These are phyloP conservation scores for Sporothrix brasiliensis DNA, from an alignment of 2,329 filamentous ascomycete species.

Conservation along the genomic window DNA sequence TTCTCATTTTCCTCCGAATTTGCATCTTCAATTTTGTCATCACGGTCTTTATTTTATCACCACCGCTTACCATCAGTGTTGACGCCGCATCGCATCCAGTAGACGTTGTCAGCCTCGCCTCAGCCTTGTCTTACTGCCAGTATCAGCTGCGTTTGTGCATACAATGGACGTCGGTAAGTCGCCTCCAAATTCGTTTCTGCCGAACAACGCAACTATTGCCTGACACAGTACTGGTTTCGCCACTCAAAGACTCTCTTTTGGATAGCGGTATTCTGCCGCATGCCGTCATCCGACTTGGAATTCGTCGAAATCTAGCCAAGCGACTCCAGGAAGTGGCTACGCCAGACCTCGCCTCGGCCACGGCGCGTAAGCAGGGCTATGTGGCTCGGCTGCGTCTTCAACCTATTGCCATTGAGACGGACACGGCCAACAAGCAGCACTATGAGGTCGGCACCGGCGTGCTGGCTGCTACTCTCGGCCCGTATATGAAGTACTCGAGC, in stretches of 20 bases:
- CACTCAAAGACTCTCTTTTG: slow-evolving; percentile 55
- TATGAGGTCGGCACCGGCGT: slow-evolving; percentile 72
- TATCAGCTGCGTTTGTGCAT: no score
- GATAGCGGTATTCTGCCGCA: slow-evolving; percentile 68
- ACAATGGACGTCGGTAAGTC: slow-evolving; percentile 36
- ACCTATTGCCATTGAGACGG: slow-evolving; percentile 70
- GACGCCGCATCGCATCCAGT: not conserved
- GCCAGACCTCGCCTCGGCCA: slow-evolving; percentile 37
- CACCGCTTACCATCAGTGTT: not conserved
- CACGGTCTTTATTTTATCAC: not conserved
- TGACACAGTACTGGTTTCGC: not conserved
- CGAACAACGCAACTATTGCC: no score
- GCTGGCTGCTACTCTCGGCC: slow-evolving; percentile 62
- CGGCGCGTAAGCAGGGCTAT: slow-evolving; percentile 60
- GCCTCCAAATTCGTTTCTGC: not conserved
- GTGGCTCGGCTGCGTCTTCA: slow-evolving; percentile 61
- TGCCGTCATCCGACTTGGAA: slow-evolving; percentile 64
- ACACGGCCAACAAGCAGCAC: slow-evolving; percentile 68
- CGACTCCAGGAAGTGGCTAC: slow-evolving; percentile 59
- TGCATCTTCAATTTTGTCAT: not conserved
- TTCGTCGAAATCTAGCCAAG: slow-evolving; percentile 66
- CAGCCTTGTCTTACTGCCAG: slow-evolving; percentile 4
- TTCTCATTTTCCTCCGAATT: not conserved
- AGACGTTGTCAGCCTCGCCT: not conserved
- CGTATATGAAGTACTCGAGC: slow-evolving; percentile 72